phyloP scores from a whole-genome alignment of 495 filamentous ascomycete species.

The Acidiella bohemica region DNA sequence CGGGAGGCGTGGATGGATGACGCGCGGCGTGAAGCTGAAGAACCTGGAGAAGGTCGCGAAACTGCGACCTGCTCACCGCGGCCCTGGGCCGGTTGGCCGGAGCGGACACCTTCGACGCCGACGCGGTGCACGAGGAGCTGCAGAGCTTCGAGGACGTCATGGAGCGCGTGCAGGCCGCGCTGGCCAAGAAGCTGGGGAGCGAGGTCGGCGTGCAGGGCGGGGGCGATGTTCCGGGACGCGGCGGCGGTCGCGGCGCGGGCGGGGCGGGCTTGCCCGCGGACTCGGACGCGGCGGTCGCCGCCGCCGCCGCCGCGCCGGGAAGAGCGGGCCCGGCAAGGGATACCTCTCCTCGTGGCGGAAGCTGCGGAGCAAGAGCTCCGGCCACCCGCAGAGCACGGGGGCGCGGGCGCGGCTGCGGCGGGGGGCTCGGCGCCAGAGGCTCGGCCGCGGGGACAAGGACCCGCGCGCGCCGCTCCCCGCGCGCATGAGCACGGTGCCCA shows the following conservation, averaged over 20 bases:
- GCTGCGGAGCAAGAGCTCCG: conserved; percentile 78
- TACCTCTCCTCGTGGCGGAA: conserved; percentile 63
- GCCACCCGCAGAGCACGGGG: no score
- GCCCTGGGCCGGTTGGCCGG: conserved; percentile 54
- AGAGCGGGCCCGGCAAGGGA: conserved; percentile 34
- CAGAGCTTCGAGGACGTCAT: conserved; percentile 76
- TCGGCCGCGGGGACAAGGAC: no score
- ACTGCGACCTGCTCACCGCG: conserved; percentile 82
- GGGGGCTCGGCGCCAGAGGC: no score
- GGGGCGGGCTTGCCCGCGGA: neutral
- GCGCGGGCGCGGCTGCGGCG: no score
- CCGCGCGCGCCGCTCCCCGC: no score
- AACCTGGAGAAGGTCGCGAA: conserved; percentile 83
- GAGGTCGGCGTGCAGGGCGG: conserved; percentile 76
- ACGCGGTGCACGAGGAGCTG: conserved; percentile 90
- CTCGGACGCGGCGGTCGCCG: conserved; percentile 19
- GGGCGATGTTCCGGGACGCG: conserved; percentile 52
- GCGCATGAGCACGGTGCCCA: conserved; percentile 70
- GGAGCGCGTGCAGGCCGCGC: conserved; percentile 63
- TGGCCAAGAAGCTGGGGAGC: conserved; percentile 72
- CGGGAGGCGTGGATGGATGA: conserved; percentile 85
- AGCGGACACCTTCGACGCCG: conserved; percentile 78
- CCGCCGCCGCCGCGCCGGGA: conserved; percentile 39
- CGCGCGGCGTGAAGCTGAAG: conserved; percentile 86
- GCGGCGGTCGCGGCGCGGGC: neutral